Evolutionary conservation across 805 yeast species (phyloP).

Genomic region (Kockiozyma suomiensis): DNA sequence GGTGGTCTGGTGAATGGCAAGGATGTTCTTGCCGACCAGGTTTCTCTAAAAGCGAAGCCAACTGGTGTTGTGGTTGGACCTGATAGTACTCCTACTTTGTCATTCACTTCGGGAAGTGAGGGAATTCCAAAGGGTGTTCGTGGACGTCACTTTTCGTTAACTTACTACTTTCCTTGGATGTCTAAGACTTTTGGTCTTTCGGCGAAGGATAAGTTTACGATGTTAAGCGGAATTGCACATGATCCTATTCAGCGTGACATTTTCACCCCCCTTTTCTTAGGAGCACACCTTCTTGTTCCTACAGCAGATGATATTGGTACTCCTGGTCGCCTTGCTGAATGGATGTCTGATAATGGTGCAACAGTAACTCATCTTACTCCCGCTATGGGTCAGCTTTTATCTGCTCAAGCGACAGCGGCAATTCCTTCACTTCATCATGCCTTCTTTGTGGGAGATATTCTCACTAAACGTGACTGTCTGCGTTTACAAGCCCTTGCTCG

Average conservation of each 20-base stretch:
- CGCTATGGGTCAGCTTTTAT: conserved; percentile 96
- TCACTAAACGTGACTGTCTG: conserved; percentile 95
- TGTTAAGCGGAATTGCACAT: conserved; percentile 98
- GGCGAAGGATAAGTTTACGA: conserved; percentile 85
- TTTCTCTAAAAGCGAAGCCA: conserved; percentile 52
- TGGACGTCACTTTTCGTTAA: conserved; percentile 95
- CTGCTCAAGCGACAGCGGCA: conserved; percentile 91
- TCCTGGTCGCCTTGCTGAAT: conserved; percentile 94
- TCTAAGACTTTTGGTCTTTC: conserved; percentile 76
- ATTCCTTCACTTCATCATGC: conserved; percentile 91
- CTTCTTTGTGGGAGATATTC: conserved; percentile 95
- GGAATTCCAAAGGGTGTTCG: conserved; percentile 98
- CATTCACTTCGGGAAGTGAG: conserved; percentile 97
- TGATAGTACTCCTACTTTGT: conserved; percentile 93
- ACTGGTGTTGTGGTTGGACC: conserved; percentile 96
- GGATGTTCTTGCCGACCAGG: conserved; percentile 57
- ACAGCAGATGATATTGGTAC: conserved; percentile 98
- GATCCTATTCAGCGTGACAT: conserved; percentile 99
- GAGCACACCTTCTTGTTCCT: conserved; percentile 91
- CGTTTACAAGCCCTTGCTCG: conserved; percentile 89
- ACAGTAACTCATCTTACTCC: conserved; percentile 98
- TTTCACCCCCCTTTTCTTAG: conserved; percentile 95
- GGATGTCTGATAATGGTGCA: conserved; percentile 92
- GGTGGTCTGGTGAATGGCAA: conserved; percentile 50
- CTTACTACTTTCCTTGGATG: conserved; percentile 99